Evolutionary conservation across 192 early-diverging fungal genomes (phyloP).

Genomic region (Tieghemiomyces parasiticus): DNA sequence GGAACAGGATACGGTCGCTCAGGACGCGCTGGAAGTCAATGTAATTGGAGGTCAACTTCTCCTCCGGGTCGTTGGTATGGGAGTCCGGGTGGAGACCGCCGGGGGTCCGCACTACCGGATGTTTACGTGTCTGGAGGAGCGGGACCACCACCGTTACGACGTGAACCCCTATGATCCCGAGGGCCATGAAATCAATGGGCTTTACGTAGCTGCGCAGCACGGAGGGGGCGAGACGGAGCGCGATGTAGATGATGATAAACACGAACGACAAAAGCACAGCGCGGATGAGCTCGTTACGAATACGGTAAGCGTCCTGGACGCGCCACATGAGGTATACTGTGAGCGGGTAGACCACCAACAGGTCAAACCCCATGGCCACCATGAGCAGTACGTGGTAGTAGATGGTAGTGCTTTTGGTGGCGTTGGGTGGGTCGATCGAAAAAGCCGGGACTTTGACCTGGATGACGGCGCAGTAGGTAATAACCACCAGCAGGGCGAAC

Average conservation of each 20-base stretch:
- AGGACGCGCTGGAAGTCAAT: conserved; percentile 2
- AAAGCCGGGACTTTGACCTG: background rate
- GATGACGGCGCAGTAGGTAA: conserved; percentile 3
- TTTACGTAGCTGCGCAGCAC: background rate
- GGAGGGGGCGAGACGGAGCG: background rate
- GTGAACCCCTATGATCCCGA: background rate
- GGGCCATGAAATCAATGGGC: background rate
- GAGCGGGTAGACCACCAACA: background rate
- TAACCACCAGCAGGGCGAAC: background rate
- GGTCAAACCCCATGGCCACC: background rate
- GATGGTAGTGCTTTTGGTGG: too few species aligned
- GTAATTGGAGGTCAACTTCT: background rate
- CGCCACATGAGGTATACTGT: background rate
- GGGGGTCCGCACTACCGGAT: too few species aligned
- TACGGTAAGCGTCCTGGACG: conserved; percentile 3
- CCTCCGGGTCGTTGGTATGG: background rate
- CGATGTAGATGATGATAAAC: background rate
- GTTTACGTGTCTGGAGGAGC: background rate
- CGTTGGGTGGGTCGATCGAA: background rate
- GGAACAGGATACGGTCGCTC: background rate
- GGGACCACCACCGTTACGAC: conserved; percentile 3
- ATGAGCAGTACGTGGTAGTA: background rate
- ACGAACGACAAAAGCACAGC: background rate
- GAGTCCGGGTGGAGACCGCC: too few species aligned
- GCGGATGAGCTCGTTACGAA: conserved; percentile 1